Conservation (phyloP, 1,284 basidiomycete species). For the Chalciporus piperatoides region DNA sequence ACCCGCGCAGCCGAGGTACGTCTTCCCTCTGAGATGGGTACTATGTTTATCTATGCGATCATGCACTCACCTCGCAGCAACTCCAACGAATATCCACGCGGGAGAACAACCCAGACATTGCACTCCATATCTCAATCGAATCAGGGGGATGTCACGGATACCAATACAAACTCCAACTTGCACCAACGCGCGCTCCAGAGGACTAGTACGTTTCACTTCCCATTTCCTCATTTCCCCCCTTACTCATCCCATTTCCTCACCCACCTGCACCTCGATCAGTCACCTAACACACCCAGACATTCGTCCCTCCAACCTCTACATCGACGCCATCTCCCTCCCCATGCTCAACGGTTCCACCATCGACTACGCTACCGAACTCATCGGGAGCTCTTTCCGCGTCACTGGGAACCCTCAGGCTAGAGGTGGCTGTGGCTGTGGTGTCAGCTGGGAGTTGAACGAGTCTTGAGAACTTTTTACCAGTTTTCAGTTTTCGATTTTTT, state of each 20-base stretch:
- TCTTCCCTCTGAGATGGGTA: neutral
- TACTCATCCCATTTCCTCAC: neutral
- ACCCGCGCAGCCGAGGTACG: conserved; percentile 70
- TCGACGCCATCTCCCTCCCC: conserved; percentile 78
- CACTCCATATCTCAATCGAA: conserved; percentile 76
- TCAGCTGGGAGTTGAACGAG: conserved; percentile 84
- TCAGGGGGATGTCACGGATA: conserved; percentile 93
- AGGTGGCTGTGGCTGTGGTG: conserved; percentile 87
- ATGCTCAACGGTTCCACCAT: conserved; percentile 81
- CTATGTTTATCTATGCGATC: neutral
- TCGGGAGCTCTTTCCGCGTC: conserved; percentile 82
- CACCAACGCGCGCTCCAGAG: conserved; percentile 53
- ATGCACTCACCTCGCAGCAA: conserved; percentile 47
- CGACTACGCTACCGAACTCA: conserved; percentile 88
- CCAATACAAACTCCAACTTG: conserved; percentile 85
- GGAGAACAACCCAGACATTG: conserved; percentile 57
- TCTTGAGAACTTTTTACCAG: no score
- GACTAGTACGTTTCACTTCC: conserved; percentile 75
- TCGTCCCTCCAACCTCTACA: conserved; percentile 66
- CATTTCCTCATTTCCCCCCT: neutral
- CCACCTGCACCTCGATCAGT: conserved; percentile 31
- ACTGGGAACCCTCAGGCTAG: conserved; percentile 82
- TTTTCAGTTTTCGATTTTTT: no score
- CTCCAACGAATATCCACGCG: conserved; percentile 56
- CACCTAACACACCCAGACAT: conserved; percentile 66